Evolutionary conservation across 2,329 filamentous ascomycete genomes (phyloP), one percentile per base, ranked within the genome.

Genomic region (Blumeria graminis): DNA sequence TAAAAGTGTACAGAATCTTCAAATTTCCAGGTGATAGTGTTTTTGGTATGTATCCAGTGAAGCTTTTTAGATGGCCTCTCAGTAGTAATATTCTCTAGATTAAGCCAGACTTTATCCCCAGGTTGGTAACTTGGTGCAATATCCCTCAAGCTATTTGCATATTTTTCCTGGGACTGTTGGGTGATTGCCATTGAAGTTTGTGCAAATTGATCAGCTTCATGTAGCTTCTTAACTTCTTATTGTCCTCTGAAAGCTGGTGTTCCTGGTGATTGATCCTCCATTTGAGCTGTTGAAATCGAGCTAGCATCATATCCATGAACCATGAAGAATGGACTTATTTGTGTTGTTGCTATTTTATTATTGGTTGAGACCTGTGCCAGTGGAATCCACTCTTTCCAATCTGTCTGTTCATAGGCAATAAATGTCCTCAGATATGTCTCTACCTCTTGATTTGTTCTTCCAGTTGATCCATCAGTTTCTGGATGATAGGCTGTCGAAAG

Each of bases 191-290:
- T 54, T 11, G 51, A 3, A 22, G 35, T 41, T 8, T 54, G 51
- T 16, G 35, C 34, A 54, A 54, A 54, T 28, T 54, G 35, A 54
- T 54, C 10, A 22, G 51, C 51, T 41, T 54, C 34, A 41, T 41
- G 39, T 9, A 54, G 35, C 13, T 54, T 54, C 13, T 54, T 22
- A 22, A 54, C 16, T 3, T 41, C 51, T 28, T 9, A 3, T 54
- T 54, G 35, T 22, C n/a, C 51, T 54, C 51, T 39, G 7, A 13
- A 28, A n/a, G 51, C 35, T 36, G 35, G 51, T 10, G 43, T 46
- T n/a, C 43, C 16, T 18, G n/a, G n/a, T 39, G n/a, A 11, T 39
- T 39, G 11, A 11, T 11, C 5, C n/a, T 39, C n/a, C 38, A 1
- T n/a, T 11, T 11, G n/a, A 11, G n/a, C 13, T 22, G 46, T 50